Evolutionary conservation across 148 eudicot species (phyloP).

Genomic region (Fagopyrum homotropicum): DNA sequence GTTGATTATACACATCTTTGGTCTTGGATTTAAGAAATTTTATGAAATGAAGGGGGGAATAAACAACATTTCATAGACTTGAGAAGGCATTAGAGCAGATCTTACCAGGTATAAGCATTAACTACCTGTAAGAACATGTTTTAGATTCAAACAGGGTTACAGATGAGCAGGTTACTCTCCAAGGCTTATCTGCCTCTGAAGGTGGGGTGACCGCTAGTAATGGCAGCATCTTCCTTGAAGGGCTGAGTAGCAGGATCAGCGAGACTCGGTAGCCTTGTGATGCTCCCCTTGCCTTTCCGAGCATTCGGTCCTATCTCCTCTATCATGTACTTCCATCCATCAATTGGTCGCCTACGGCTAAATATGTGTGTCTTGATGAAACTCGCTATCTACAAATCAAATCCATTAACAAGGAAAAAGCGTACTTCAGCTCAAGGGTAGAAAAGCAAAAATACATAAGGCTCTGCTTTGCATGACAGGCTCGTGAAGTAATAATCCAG

Average conservation of each 20-base stretch:
- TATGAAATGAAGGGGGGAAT: neutral
- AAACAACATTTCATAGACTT: neutral
- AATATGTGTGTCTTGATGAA: constrained; percentile 94
- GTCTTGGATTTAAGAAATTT: neutral
- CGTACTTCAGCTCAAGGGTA: neutral
- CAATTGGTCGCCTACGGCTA: constrained; percentile 93
- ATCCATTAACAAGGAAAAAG: neutral
- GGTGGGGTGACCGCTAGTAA: constrained; percentile 23
- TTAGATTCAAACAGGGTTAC: neutral
- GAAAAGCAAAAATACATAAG: neutral
- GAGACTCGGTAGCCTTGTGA: constrained; percentile 65
- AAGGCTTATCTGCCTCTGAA: constrained; percentile 27
- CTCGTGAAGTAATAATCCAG: neutral
- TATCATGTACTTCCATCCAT: constrained; percentile 99
- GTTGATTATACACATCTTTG: neutral
- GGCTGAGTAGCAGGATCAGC: constrained; percentile 92
- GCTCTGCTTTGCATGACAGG: neutral
- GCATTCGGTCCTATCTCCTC: constrained; percentile 96
- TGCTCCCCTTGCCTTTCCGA: constrained; percentile 81
- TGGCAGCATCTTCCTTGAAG: constrained; percentile 62
- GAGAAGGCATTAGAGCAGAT: neutral
- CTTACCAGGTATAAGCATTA: neutral
- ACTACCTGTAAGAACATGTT: neutral
- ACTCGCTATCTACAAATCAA: constrained; percentile 72
- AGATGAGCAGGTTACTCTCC: no score